Conservation (phyloP, 371 early-diverging fungal species). For the Edhazardia aedis region DNA sequence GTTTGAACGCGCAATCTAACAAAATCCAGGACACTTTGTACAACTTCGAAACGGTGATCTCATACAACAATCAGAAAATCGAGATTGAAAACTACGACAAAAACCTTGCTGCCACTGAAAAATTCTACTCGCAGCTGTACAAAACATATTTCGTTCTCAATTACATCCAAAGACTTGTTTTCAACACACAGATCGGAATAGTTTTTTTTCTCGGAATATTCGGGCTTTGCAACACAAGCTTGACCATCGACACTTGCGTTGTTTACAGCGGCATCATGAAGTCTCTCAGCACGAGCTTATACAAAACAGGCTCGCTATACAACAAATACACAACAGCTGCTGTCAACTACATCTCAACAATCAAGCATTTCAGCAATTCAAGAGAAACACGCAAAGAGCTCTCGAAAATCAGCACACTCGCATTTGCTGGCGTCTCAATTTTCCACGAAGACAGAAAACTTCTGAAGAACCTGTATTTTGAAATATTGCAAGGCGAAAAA, state of each 20-base stretch:
- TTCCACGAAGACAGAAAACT: conserved; percentile 10
- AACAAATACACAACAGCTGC: conserved; percentile 23
- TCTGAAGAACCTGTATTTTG: conserved; percentile 25
- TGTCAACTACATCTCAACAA: conserved; percentile 4
- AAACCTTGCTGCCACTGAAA: conserved; percentile 9
- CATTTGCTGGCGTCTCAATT: conserved; percentile 13
- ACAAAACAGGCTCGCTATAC: conserved; percentile 39
- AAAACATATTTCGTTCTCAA: conserved; percentile 32
- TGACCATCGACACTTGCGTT: conserved; percentile 12
- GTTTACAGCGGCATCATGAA: conserved; percentile 20
- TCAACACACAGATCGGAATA: conserved; percentile 6
- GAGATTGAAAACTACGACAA: conserved; percentile 28
- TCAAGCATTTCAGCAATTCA: background rate
- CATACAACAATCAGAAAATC: conserved; percentile 20
- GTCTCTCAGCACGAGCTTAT: conserved; percentile 11
- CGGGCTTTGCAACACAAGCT: conserved; percentile 5
- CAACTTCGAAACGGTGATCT: conserved; percentile 33
- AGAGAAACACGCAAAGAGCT: background rate
- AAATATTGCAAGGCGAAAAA: conserved; percentile 44
- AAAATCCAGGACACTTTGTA: conserved; percentile 22
- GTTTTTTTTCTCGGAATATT: conserved; percentile 17
- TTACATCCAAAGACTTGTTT: conserved; percentile 26
- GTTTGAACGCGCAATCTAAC: conserved; percentile 18
- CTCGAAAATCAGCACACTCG: conserved; percentile 7
- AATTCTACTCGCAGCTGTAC: conserved; percentile 9